Conservation (phyloP, 1,139 yeast genomes). For the Kluyveromyces marxianus region DNA sequence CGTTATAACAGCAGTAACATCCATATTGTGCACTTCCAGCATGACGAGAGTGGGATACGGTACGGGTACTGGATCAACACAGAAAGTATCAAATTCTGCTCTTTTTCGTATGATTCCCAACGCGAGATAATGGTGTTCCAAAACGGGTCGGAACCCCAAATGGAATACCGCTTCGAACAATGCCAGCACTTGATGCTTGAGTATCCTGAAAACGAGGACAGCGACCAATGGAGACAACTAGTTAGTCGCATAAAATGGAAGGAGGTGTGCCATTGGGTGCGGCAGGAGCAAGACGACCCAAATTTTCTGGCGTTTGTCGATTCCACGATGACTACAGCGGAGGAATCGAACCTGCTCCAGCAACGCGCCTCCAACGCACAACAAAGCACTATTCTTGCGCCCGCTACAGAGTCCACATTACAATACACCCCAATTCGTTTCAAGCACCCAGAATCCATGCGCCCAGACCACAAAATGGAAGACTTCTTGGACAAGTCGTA, state of each 20-base stretch:
- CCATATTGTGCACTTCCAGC: slow-evolving; percentile 25
- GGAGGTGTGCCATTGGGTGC: slow-evolving; percentile 10
- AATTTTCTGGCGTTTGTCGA: slow-evolving; percentile 20
- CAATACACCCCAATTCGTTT: slow-evolving; percentile 34
- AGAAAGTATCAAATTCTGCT: slow-evolving; percentile 7
- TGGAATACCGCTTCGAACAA: slow-evolving; percentile 8
- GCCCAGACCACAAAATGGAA: slow-evolving; percentile 31
- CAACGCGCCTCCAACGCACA: slow-evolving; percentile 29
- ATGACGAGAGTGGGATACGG: slow-evolving; percentile 15
- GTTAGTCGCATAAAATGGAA: slow-evolving; percentile 15
- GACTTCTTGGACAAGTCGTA: slow-evolving; percentile 40
- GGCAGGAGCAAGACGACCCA: neutral
- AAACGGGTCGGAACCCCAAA: slow-evolving; percentile 5
- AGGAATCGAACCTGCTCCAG: slow-evolving; percentile 33
- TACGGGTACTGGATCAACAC: slow-evolving; percentile 28
- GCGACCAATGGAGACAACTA: slow-evolving; percentile 17
- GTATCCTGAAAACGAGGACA: slow-evolving; percentile 21
- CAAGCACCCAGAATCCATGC: slow-evolving; percentile 31
- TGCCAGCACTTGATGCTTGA: slow-evolving; percentile 14
- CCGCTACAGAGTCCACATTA: slow-evolving; percentile 26
- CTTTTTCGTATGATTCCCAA: slow-evolving; percentile 13
- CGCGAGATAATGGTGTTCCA: slow-evolving; percentile 16
- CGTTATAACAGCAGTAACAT: slow-evolving; percentile 5
- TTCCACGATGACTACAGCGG: slow-evolving; percentile 35
- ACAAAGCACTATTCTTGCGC: slow-evolving; percentile 24